phyloP scores from a whole-genome alignment of 805 yeast genomes.

The Candida adriatica region DNA sequence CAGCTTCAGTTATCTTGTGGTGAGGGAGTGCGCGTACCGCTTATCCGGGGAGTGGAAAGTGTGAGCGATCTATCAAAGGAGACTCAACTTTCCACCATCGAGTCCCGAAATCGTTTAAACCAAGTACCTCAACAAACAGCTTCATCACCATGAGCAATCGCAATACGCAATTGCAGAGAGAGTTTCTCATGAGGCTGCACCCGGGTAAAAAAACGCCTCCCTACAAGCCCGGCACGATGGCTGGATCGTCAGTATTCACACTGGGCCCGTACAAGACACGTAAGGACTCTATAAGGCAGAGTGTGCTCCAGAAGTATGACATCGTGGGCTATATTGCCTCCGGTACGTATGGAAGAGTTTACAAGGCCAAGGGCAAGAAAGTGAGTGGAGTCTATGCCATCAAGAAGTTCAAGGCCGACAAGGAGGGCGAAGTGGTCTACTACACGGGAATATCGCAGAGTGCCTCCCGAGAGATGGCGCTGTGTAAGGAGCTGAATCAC shows the following conservation, averaged over 20 bases:
- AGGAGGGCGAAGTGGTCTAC: conserved; percentile 81
- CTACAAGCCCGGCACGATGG: conserved; percentile 29
- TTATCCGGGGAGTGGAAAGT: too few species aligned
- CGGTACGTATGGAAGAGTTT: conserved; percentile 94
- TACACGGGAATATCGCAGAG: conserved; percentile 95
- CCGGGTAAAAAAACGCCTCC: conserved; percentile 4
- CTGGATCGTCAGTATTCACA: conserved; percentile 46
- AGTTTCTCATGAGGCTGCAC: conserved; percentile 16
- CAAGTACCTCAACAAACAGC: not conserved
- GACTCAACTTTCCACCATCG: too few species aligned
- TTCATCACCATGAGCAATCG: too few species aligned
- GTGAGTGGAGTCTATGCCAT: conserved; percentile 49
- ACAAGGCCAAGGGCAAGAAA: conserved; percentile 62
- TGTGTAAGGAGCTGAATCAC: conserved; percentile 82
- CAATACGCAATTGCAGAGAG: conserved; percentile 21
- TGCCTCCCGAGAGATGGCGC: conserved; percentile 93
- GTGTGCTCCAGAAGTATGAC: conserved; percentile 80
- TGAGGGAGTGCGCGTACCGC: too few species aligned
- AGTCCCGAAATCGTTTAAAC: too few species aligned
- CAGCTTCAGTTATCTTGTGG: too few species aligned
- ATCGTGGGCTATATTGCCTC: conserved; percentile 96
- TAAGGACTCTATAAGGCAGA: conserved; percentile 57
- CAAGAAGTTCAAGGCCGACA: conserved; percentile 91
- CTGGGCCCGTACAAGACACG: conserved; percentile 55
- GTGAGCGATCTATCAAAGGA: too few species aligned